Conservation (phyloP, 441 rosid species). For the Cnidoscolus chayamansa region DNA sequence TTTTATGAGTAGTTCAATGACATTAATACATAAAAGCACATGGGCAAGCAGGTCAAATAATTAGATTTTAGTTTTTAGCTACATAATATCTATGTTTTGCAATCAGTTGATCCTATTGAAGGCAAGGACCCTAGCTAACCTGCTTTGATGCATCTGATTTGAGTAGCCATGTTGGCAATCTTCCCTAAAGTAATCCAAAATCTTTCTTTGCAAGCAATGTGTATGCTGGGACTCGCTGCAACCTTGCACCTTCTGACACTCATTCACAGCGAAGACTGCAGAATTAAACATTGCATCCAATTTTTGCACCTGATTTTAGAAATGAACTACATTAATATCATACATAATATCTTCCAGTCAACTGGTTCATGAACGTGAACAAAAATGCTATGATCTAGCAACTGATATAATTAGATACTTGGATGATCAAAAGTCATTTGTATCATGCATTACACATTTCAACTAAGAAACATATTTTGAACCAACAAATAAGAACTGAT, state of each 20-base stretch:
- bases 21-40: background rate
- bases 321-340: constrained; percentile 5
- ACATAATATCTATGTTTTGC: background rate
- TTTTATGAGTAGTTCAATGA: constrained; percentile 30
- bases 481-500: constrained; percentile 23
- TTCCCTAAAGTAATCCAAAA: constrained; percentile 52
- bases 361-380: background rate
- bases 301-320: constrained; percentile 40
- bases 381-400: background rate
- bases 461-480: constrained; percentile 6
- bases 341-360: constrained; percentile 10
- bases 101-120: background rate
- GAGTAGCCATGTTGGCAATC: constrained; percentile 29
- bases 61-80: background rate
- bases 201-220: constrained; percentile 50
- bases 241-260: constrained; percentile 44
- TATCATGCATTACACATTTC: background rate
- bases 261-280: constrained; percentile 37
- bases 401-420: background rate
- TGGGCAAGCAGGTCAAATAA: constrained; percentile 3
- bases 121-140: constrained; percentile 36
- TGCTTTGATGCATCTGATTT: constrained; percentile 40
- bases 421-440: background rate
- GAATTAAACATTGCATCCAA: constrained; percentile 54
- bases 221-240: constrained; percentile 49